A percentile compares a stretch with the other conserved stretches of the same genome.
These are phyloP conservation scores for Phytophthora nicotianae DNA, from an alignment of 352 stramenopile genomes.

Conservation along the genomic window DNA sequence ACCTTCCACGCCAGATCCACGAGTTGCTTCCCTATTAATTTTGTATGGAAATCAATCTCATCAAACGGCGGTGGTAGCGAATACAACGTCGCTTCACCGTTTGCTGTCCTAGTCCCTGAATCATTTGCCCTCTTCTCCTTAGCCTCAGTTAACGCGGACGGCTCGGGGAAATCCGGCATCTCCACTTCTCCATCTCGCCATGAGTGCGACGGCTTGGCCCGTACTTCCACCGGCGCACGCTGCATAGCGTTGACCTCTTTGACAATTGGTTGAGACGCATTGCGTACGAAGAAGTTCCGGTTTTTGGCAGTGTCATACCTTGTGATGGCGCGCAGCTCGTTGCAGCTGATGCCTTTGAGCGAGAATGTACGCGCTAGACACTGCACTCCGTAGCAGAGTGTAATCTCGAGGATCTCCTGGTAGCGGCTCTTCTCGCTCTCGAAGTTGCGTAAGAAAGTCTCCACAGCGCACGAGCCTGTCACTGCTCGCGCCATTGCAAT, in stretches of 20 bases:
- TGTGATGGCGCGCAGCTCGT: constrained; percentile 64
- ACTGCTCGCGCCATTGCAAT: constrained; percentile 23
- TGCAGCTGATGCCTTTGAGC: constrained; percentile 62
- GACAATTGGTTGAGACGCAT: constrained; percentile 20
- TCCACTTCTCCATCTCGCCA: constrained; percentile 67
- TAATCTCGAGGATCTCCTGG: constrained; percentile 71
- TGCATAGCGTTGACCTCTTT: constrained; percentile 2
- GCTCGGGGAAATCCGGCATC: constrained; percentile 30
- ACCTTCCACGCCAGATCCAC: constrained; percentile 60
- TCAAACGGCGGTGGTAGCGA: constrained; percentile 40
- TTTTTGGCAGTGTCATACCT: constrained; percentile 44
- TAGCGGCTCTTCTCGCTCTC: constrained; percentile 44
- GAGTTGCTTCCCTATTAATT: constrained; percentile 64
- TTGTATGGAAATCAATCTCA: constrained; percentile 65
- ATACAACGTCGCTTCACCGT: constrained; percentile 13
- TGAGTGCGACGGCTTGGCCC: constrained; percentile 62
- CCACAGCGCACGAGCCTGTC: constrained; percentile 45
- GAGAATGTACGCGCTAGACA: constrained; percentile 71
- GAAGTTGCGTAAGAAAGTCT: constrained; percentile 79
- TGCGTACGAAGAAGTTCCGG: constrained; percentile 72
- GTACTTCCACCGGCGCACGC: constrained; percentile 33
- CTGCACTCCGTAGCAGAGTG: constrained; percentile 73
- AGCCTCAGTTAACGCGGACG: constrained; percentile 3
- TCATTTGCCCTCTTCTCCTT: not conserved
- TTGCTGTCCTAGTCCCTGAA: not conserved